Conservation (phyloP, 768 basidiomycete genomes). For the Boletus reticulatus region DNA sequence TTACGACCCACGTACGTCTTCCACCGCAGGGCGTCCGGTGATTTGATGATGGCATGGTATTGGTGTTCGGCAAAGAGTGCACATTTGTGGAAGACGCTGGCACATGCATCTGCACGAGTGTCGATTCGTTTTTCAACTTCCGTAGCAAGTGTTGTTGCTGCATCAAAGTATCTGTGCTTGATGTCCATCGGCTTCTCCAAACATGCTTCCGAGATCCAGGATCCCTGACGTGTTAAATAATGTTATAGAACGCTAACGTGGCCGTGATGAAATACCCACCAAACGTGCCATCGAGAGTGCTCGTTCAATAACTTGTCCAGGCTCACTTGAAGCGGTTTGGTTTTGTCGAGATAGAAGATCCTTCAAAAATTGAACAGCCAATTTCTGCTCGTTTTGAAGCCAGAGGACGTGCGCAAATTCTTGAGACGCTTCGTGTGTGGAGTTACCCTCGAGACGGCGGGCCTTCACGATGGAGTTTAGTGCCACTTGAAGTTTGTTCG, state of each 20-base stretch:
- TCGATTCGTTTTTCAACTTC: slow-evolving; percentile 22
- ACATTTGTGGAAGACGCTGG: slow-evolving; percentile 72
- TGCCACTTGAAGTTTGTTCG: slow-evolving; percentile 74
- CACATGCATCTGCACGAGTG: slow-evolving; percentile 34
- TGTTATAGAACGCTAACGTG: background rate
- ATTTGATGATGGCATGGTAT: slow-evolving; percentile 66
- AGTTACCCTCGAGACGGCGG: slow-evolving; percentile 50
- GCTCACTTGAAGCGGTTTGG: slow-evolving; percentile 8
- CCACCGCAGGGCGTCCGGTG: slow-evolving; percentile 67
- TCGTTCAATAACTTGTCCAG: slow-evolving; percentile 23
- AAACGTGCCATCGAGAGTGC: slow-evolving; percentile 59
- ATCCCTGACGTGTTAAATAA: slow-evolving; percentile 52
- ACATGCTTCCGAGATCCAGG: slow-evolving; percentile 88
- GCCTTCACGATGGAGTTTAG: slow-evolving; percentile 82
- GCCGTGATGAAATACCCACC: slow-evolving; percentile 40
- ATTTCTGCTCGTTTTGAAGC: slow-evolving; percentile 79
- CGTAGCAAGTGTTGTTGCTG: slow-evolving; percentile 44
- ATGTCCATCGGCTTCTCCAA: slow-evolving; percentile 77
- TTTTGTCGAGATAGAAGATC: slow-evolving; percentile 27
- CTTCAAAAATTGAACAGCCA: slow-evolving; percentile 74
- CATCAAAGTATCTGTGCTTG: slow-evolving; percentile 63
- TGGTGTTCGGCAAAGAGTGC: slow-evolving; percentile 90
- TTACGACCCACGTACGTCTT: slow-evolving; percentile 75
- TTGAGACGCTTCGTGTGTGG: slow-evolving; percentile 57
- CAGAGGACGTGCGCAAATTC: slow-evolving; percentile 92